Base-by-base conservation (phyloP, 148 eudicot species). In the Heliosperma pusillum region DNA sequence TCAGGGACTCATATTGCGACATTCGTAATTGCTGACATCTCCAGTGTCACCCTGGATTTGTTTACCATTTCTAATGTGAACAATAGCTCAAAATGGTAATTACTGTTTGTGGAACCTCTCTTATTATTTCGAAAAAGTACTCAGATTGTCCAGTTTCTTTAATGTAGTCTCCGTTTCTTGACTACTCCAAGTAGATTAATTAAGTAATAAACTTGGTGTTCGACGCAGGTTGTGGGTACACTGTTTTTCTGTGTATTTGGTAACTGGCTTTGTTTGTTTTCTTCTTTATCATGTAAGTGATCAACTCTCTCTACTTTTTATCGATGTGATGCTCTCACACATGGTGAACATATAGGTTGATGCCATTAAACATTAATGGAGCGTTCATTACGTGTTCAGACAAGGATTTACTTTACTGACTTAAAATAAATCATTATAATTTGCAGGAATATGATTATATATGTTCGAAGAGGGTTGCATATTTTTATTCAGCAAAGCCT, bases 51-150 rank as follows among this genome's bases (percentile, higher is more conserved):
- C 30, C 65, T 91, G 87, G 93, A 87, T 70, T 79, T 89, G 58
- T 91, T 91, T 85, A 86, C 87, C 77, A 89, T 91, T 75, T 86
- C 97, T 30, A 91, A 91, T 82, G 85, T 91, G 77, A 84, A 87
- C 59, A 81, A 78, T 82, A 91, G 97, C 62, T 89, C 97, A 36
- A 85, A 77, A 69, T 87, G 84, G 97, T 91, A 83, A 84, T 33
- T 74, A 53, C 36, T 8, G 55, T 50, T 26, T 71, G 45, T 29
- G 29, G 10, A 66, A 29, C 42, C 66, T 20, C 11, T 57, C 8
- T 33, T 42, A 47, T 65, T 47, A 5, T 10, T 10, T 66, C 25
- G 4, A 4, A 7, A 62, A 5, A 40, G 42, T 3, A 64, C 62
- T 13, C 73, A 21, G 66, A 59, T 62, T 66, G 52, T 58, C 15